phyloP scores from a whole-genome alignment of 148 eudicot species.

The Rheum nobile region DNA sequence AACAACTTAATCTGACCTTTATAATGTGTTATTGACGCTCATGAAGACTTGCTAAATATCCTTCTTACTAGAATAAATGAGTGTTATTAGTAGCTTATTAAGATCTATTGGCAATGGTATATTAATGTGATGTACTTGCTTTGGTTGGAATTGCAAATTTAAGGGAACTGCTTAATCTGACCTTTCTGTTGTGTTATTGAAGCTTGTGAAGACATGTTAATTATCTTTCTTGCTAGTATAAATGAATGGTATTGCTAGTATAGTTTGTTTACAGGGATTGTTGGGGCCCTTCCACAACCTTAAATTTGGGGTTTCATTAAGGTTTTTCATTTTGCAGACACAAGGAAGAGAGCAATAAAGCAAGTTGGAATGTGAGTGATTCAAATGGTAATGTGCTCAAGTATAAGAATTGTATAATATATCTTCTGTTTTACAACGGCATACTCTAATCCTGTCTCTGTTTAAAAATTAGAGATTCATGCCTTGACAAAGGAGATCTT shows the following conservation, averaged over 20 bases:
- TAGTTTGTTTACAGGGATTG: too few species aligned
- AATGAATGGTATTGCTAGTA: too few species aligned
- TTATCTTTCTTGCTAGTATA: not conserved
- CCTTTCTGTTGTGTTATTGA: not conserved
- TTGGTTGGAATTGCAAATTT: not conserved
- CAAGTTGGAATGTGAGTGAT: not conserved
- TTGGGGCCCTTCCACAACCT: too few species aligned
- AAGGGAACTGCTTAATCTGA: not conserved
- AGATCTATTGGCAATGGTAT: not conserved
- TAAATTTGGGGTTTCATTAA: not conserved
- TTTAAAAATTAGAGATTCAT: not conserved
- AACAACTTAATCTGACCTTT: not conserved
- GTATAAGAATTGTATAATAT: not conserved
- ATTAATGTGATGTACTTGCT: not conserved
- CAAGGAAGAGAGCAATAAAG: not conserved
- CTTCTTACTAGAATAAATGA: not conserved
- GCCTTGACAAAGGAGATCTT: not conserved
- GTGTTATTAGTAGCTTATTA: not conserved
- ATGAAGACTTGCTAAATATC: too few species aligned
- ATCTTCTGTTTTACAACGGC: not conserved
- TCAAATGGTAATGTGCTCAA: not conserved
- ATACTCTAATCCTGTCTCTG: not conserved
- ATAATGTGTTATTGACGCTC: not conserved
- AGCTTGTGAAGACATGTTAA: not conserved
- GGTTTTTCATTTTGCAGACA: not conserved